Conservation (phyloP, 805 yeast species). For the Candida boleticola region DNA sequence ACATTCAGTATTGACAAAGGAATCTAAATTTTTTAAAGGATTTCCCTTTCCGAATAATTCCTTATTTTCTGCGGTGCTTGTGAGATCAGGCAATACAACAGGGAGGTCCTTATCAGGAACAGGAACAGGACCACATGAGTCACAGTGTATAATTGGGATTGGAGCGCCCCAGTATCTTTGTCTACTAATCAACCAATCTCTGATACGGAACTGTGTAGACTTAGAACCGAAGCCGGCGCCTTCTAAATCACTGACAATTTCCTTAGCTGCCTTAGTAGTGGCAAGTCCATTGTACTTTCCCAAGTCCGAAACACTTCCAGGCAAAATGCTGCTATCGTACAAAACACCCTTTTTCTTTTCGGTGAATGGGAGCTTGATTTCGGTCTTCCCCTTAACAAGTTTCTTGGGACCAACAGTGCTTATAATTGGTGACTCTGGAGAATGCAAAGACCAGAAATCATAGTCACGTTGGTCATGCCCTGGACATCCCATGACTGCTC, state of each 20-base stretch:
- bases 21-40: conserved; percentile 56
- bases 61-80: conserved; percentile 40
- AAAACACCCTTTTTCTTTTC: conserved; percentile 39
- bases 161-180: conserved; percentile 99
- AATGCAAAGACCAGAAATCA: conserved; percentile 72
- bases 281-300: conserved; percentile 49
- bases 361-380: conserved; percentile 46
- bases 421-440: conserved; percentile 41
- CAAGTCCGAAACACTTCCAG: conserved; percentile 22
- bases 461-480: conserved; percentile 86
- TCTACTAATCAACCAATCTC: conserved; percentile 94
- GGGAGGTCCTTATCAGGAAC: conserved; percentile 90
- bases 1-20: conserved; percentile 71
- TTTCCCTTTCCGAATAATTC: conserved; percentile 51
- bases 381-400: conserved; percentile 7
- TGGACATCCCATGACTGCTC: conserved; percentile 98
- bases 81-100: conserved; percentile 62
- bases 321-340: conserved; percentile 23
- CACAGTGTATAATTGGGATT: conserved; percentile 90
- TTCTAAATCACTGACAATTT: conserved; percentile 44
- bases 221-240: conserved; percentile 40
- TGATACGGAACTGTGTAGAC: conserved; percentile 57
- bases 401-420: conserved; percentile 44
- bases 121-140: conserved; percentile 82
- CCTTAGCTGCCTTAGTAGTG: conserved; percentile 48